Base-by-base conservation (phyloP, 2,329 filamentous ascomycete species). In the Tolypocladium sp. region DNA sequence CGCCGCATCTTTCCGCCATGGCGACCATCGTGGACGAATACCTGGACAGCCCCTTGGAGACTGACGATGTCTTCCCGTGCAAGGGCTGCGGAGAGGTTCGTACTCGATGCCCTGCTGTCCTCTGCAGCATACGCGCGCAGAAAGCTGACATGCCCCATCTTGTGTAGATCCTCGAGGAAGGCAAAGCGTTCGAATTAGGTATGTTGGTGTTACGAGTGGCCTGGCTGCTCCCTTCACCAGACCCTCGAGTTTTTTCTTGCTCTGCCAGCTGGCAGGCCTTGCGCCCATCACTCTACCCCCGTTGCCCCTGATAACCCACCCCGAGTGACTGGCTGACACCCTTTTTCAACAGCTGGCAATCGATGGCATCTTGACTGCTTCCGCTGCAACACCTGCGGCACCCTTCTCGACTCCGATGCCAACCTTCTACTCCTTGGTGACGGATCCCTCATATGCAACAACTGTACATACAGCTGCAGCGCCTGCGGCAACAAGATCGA, bases 281-380 rank as follows among this genome's bases (percentile, higher is more conserved):
- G 35, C 52, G 25, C n/a, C 37, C 27, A 22, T 55, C 37, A 2
- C 20, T 9, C 3, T 55, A 20, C 17, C 33, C 15, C 12, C 40
- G 9, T 59, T 27, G n/a, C 53, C 49, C 9, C 9, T 33, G n/a
- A 41, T 35, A 7, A 27, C 41, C 20, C 17, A 51, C 15, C n/a
- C 7, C 30, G 58, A 68, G 69, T 20, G 30, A 22, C 30, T 13
- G 30, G 66, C 72, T 71, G 61, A 69, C 66, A 55, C 65, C 65
- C 61, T 52, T 58, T 56, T 57, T 49, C 38, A 30, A 59, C 67
- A 96, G 92, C 93, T 73, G 92, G 92, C 63, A 94, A 96, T 74
- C 85, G 93, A 82, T 97, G 93, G 94, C 94, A 99, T 81, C 90
- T 99, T 70, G 90, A 97, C 78, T 99, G 94, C 80, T 99, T 99